Evolutionary conservation across 305 asterid species (phyloP).

Genomic region (Andrographis paniculata): DNA sequence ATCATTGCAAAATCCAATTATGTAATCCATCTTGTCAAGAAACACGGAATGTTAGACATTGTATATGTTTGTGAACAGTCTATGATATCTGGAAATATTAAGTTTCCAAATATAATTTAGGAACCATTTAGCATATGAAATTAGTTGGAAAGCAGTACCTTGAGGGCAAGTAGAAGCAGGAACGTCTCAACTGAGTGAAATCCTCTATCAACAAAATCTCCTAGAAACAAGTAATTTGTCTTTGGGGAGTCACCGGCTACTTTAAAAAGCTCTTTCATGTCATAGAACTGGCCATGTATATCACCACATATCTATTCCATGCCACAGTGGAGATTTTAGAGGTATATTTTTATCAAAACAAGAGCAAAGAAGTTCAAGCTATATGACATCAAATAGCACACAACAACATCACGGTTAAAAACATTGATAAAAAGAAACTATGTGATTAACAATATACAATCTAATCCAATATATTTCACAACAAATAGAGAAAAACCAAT

Average conservation of each 20-base stretch:
- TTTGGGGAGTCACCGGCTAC: constrained; percentile 96
- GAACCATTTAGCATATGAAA: constrained; percentile 8
- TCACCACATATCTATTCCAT: constrained; percentile 83
- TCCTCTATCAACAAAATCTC: constrained; percentile 97
- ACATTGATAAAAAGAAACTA: too few relatives aligned
- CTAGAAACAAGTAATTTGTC: constrained; percentile 94
- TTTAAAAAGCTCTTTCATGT: constrained; percentile 96
- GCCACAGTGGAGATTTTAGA: not conserved
- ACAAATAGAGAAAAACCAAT: too few relatives aligned
- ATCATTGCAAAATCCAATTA: constrained; percentile 19
- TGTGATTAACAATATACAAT: too few relatives aligned
- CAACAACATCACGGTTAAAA: too few relatives aligned
- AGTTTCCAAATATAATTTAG: not conserved
- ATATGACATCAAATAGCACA: constrained; percentile 1
- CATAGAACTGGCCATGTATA: constrained; percentile 97
- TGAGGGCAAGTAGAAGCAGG: constrained; percentile 87
- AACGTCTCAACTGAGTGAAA: constrained; percentile 96
- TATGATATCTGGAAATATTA: constrained; percentile 4
- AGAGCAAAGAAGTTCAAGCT: not conserved
- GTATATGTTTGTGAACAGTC: too few relatives aligned
- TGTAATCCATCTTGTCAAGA: constrained; percentile 1
- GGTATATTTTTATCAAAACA: not conserved
- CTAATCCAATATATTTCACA: too few relatives aligned
- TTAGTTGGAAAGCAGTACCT: constrained; percentile 41
- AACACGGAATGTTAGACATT: constrained; percentile 10